Evolutionary conservation across 2,329 filamentous ascomycete species (phyloP), one percentile per base, ranked within the genome.

Genomic region (Stachybotrys chartarum): DNA sequence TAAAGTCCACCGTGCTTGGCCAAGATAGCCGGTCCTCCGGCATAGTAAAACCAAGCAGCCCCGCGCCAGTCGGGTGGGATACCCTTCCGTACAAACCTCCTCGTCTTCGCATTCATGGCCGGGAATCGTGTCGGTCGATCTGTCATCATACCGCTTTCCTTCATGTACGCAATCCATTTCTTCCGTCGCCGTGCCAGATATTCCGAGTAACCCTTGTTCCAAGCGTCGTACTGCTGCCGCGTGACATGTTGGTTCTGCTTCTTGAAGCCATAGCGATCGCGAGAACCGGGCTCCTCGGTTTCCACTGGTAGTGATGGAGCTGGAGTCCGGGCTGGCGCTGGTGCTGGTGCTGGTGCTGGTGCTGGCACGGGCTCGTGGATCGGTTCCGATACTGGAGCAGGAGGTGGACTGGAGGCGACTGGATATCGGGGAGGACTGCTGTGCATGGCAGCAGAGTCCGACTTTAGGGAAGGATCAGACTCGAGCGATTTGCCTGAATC

Each of bases 41-140:
- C 91, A 68, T 97, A 97, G 74, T 89, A 97, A 70, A 96, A 97
- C 93, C 93, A 97, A 50, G 93, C 93, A 6, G 90, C 88, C n/a
- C 93, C 93, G 65, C 93, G 84, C 85, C 91, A 96, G 61, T 96
- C 91, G 0, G 92, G 90, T 3, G 93, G 93, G 52, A 97, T 93
- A 16, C 93, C 93, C 71, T 97, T 97, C 53, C 92, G 85, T 51
- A 96, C 83, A 67, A 94, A 97, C 17, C 91, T 83, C 72, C 95
- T 96, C 48, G 94, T 84, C 71, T 95, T 96, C 50, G 86, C 83
- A 52, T 85, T 90, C 54, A 86, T 87, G 1, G 87, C 81, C 1
- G 93, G 93, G 62, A 97, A 97, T 2, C 84, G 81, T 44, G 82
- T 84, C 1, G 91, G 92, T 5, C 83, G 75, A 49, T 86, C 82